These are phyloP conservation scores for Chlorophyllum brunneum DNA, from an alignment of 768 basidiomycete genomes.

Conservation along the genomic window DNA sequence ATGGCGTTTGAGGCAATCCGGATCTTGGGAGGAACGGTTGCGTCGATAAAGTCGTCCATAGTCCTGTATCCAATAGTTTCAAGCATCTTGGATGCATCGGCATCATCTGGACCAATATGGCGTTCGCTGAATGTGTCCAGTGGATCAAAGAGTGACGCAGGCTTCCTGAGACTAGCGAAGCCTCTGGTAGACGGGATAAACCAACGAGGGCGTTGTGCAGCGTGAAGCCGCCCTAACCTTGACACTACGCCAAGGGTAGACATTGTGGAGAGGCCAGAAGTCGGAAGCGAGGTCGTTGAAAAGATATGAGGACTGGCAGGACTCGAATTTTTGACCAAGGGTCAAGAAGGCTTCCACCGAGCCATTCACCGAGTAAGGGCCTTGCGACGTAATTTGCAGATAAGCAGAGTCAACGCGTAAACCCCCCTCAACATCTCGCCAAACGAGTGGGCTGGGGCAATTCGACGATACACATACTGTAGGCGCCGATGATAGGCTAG, in stretches of 20 bases:
- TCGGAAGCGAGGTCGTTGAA: constrained; percentile 15
- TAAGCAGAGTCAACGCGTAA: constrained; percentile 14
- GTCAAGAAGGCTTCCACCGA: constrained; percentile 38
- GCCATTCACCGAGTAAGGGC: constrained; percentile 56
- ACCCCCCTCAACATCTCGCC: neutral
- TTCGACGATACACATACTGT: neutral
- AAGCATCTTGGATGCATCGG: constrained; percentile 84
- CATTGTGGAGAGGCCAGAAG: constrained; percentile 21
- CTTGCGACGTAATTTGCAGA: constrained; percentile 27
- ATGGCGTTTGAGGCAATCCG: constrained; percentile 60
- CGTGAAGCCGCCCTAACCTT: constrained; percentile 23
- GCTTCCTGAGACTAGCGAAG: constrained; percentile 60
- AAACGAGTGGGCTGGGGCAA: neutral
- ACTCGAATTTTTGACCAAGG: constrained; percentile 21
- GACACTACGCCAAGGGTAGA: constrained; percentile 28
- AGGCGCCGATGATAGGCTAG: constrained; percentile 1
- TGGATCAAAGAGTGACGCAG: constrained; percentile 69
- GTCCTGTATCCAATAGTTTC: constrained; percentile 75
- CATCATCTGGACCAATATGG: constrained; percentile 88
- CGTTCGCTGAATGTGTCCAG: constrained; percentile 88
- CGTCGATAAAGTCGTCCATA: constrained; percentile 84
- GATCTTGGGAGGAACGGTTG: constrained; percentile 79
- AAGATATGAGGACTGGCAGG: constrained; percentile 18
- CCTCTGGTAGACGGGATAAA: constrained; percentile 26
- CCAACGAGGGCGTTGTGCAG: constrained; percentile 18